Evolutionary conservation across 1,284 basidiomycete species (phyloP).

Genomic region (Ustilago xerochloae): DNA sequence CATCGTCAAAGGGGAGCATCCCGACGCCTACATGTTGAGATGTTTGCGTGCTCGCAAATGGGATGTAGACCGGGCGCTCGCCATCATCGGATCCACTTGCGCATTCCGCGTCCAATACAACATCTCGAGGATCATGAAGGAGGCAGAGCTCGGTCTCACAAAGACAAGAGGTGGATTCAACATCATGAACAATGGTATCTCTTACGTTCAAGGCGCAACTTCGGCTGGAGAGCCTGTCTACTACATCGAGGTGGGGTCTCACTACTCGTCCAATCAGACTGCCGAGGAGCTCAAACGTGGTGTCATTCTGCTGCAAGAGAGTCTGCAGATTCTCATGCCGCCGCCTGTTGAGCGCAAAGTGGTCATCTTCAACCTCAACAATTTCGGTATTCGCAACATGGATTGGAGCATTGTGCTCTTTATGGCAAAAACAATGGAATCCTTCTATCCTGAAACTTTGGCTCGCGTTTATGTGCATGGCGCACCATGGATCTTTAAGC

Average conservation of each 20-base stretch:
- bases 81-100: conserved; percentile 57
- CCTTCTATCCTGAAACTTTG: conserved; percentile 60
- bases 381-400: conserved; percentile 65
- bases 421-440: conserved; percentile 65
- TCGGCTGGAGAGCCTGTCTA: conserved; percentile 58
- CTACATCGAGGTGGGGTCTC: conserved; percentile 61
- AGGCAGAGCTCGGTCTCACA: conserved; percentile 51
- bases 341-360: conserved; percentile 62
- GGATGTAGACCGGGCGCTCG: conserved; percentile 58
- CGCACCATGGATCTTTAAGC: conserved; percentile 65
- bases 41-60: conserved; percentile 68
- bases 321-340: conserved; percentile 55
- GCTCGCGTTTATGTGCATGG: conserved; percentile 62
- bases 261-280: conserved; percentile 62
- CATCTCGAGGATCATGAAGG: conserved; percentile 48
- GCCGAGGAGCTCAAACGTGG: conserved; percentile 60
- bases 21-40: conserved; percentile 66
- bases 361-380: conserved; percentile 64
- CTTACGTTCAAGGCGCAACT: conserved; percentile 56
- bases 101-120: conserved; percentile 50
- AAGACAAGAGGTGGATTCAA: conserved; percentile 58
- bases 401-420: conserved; percentile 63
- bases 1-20: conserved; percentile 63
- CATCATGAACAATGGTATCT: conserved; percentile 60
- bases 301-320: conserved; percentile 59